A percentile compares a stretch with the other conserved stretches of the same genome.
Evolutionary conservation across 2,329 filamentous ascomycete genomes (phyloP).

Genomic region (Thermoascus crustaceus): DNA sequence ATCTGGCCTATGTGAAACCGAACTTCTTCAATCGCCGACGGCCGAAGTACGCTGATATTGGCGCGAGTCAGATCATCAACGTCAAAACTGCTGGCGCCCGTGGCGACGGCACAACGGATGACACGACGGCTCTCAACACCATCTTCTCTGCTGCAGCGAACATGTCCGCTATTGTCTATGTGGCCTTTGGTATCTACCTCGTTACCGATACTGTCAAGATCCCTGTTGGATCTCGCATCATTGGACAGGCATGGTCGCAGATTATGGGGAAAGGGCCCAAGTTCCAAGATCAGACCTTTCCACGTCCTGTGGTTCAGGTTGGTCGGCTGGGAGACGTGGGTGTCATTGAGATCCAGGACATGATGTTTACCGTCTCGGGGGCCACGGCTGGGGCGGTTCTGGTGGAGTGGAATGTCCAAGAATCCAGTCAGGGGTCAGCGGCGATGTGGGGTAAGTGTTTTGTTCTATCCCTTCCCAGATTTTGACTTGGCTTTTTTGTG

Average conservation of each 20-base stretch:
- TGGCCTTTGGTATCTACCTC: slow-evolving; percentile 67
- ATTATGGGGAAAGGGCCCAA: slow-evolving; percentile 24
- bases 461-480: background rate
- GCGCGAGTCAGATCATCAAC: slow-evolving; percentile 26
- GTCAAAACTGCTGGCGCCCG: slow-evolving; percentile 32
- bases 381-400: slow-evolving; percentile 28
- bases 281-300: slow-evolving; percentile 20
- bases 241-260: slow-evolving; percentile 46
- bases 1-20: slow-evolving; percentile 6
- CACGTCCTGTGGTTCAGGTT: slow-evolving; percentile 19
- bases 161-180: slow-evolving; percentile 51
- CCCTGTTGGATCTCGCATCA: slow-evolving; percentile 49
- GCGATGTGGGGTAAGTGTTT: slow-evolving; percentile 15
- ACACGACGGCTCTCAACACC: slow-evolving; percentile 13
- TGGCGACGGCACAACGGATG: slow-evolving; percentile 48
- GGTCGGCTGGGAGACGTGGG: slow-evolving; percentile 24
- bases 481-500: slow-evolving; percentile 2
- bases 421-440: slow-evolving; percentile 20
- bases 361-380: slow-evolving; percentile 29
- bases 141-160: slow-evolving; percentile 12
- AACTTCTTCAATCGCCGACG: no score
- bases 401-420: slow-evolving; percentile 29
- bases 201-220: slow-evolving; percentile 62
- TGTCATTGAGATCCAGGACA: slow-evolving; percentile 28
- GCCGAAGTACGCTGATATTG: slow-evolving; percentile 10